Conservation (phyloP, 176 grass and related monocot genomes). For the Triticum aestivum region DNA sequence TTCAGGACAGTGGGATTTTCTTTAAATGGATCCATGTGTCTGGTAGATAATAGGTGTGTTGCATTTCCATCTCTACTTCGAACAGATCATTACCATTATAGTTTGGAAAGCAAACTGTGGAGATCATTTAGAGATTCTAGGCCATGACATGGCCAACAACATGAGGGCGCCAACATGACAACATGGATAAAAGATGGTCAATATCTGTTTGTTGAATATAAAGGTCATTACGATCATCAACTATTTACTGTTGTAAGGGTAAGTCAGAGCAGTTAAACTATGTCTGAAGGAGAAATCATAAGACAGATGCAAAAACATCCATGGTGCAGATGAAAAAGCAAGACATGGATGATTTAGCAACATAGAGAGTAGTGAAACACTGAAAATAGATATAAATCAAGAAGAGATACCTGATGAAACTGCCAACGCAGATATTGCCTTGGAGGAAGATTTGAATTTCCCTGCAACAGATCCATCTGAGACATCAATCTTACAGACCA, state of each 20-base stretch:
- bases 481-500: constrained; percentile 85
- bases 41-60: constrained; percentile 12
- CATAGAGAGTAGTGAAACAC: not conserved
- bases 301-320: not conserved
- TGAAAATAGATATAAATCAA: constrained; percentile 2
- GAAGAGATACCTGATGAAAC: constrained; percentile 77
- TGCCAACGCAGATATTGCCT: constrained; percentile 76
- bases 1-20: not conserved
- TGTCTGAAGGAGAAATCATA: not conserved
- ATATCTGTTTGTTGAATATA: not conserved
- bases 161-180: not conserved
- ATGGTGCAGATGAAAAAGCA: not conserved
- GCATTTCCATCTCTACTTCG: not conserved
- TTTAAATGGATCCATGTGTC: constrained; percentile 12
- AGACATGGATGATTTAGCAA: not conserved
- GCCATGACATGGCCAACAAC: not conserved
- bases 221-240: not conserved
- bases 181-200: constrained; percentile 8
- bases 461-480: constrained; percentile 46
- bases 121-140: constrained; percentile 18
- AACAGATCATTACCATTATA: not conserved
- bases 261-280: not conserved
- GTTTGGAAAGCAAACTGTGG: not conserved
- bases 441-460: constrained; percentile 71
- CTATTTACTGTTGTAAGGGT: not conserved